Base-by-base conservation (phyloP, 352 stramenopile species). In the Pythium sp. region DNA sequence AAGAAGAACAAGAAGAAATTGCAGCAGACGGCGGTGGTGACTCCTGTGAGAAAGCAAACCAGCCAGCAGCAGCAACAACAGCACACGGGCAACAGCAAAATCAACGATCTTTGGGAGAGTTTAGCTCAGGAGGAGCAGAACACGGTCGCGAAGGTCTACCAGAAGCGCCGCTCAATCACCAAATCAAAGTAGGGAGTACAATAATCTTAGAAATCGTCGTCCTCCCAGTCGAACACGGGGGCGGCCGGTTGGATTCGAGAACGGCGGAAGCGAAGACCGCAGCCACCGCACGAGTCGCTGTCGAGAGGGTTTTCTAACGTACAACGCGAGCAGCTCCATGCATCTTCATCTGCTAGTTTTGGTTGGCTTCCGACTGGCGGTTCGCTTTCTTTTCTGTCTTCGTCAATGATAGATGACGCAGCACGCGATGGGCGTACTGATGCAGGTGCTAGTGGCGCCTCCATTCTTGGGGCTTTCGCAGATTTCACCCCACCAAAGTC, bases 241-340 rank as follows among this genome's bases (percentile, higher is more conserved):
- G 72, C n/a, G 3, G 22, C 54, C 15, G 62, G 72, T 55, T 87
- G 72, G 53, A 87, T 66, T 20, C 84, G 76, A 51, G 83, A 87
- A 53, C 79, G 79, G 2, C 84, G 81, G 62, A 90, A 92, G 20
- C 84, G 83, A 59, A 91, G 73, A 0, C 86, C 84, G 56, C 88
- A 96, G 22, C 86, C 84, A 62, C 70, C 73, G 59, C 88, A 96
- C 36, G 75, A 79, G 30, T 89, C 71, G 51, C 74, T 86, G 8
- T 69, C 77, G 28, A 75, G 60, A 18, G 82, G 75, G 58, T 96
- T 96, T 55, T 86, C 75, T 65, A 96, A 75, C 11, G 86, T 96
- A 68, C 88, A 96, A 43, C 88, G 82, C 51, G 70, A 82, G 64
- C 88, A 96, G 65, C 73, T 91, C 86, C 86, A 96, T 15, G 38